phyloP scores from a whole-genome alignment of 306 rosid species.

The Vicia faba region DNA sequence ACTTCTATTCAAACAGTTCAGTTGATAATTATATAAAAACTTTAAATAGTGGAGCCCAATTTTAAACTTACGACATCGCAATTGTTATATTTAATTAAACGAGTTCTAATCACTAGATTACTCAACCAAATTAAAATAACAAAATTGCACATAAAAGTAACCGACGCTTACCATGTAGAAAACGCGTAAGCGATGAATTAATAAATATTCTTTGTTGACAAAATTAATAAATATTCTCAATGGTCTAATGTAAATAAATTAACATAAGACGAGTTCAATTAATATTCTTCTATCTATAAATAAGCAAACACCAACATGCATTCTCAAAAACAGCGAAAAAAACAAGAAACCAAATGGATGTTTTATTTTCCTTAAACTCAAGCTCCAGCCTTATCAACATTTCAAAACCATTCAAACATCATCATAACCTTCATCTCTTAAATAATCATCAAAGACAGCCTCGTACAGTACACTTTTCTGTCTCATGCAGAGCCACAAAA shows the following conservation, averaged over 20 bases:
- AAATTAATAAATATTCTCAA: background rate
- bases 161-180: conserved; percentile 11
- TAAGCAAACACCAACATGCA: background rate
- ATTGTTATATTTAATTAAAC: no score
- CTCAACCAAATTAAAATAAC: no score
- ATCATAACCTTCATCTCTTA: background rate
- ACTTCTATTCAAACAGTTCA: no score
- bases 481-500: conserved; percentile 41
- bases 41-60: no score
- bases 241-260: background rate
- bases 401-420: background rate
- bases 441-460: background rate
- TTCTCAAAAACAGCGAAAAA: background rate
- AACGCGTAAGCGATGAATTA: conserved; percentile 25
- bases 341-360: conserved; percentile 31
- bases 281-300: background rate
- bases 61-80: no score
- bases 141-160: background rate
- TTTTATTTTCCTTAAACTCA: conserved; percentile 29
- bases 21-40: no score
- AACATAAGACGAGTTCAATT: background rate
- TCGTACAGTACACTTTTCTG: background rate
- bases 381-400: background rate
- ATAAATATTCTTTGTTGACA: background rate
- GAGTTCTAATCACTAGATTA: no score